Conservation (phyloP, 2,329 filamentous ascomycete species). For the Diaporthe caulivora region DNA sequence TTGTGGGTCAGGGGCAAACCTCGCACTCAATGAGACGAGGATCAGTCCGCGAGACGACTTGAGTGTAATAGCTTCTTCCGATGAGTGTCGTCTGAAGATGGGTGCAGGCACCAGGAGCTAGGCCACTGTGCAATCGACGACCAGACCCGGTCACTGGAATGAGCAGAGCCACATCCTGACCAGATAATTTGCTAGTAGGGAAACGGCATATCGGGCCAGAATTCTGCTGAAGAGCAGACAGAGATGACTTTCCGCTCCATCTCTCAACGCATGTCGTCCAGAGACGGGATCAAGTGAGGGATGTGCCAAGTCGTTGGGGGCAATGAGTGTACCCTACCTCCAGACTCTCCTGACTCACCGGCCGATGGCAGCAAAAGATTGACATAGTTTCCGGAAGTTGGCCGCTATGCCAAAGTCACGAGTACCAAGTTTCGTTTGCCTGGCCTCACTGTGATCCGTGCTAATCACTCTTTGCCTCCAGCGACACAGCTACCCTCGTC, state of each 20-base stretch:
- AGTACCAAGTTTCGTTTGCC: slow-evolving; percentile 7
- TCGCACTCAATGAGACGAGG: slow-evolving; percentile 13
- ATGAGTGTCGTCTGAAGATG: slow-evolving; percentile 2
- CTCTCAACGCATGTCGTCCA: slow-evolving; percentile 11
- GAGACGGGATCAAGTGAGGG: slow-evolving; percentile 4
- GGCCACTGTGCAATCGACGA: not conserved
- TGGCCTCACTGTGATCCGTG: slow-evolving; percentile 14
- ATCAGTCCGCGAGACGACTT: slow-evolving; percentile 8
- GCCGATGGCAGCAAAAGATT: not conserved
- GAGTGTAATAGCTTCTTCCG: slow-evolving; percentile 17
- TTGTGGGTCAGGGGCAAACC: slow-evolving; percentile 3
- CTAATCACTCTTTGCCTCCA: not conserved
- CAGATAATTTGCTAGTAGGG: not conserved
- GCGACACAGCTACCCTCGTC: not conserved
- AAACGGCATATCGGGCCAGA: slow-evolving; percentile 15
- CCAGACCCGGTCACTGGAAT: not conserved
- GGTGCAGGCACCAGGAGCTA: not conserved
- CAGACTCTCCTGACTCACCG: slow-evolving; percentile 18
- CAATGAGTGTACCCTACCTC: not conserved
- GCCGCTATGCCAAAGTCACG: slow-evolving; percentile 1
- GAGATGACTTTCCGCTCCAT: slow-evolving; percentile 7
- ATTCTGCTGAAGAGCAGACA: slow-evolving; percentile 14
- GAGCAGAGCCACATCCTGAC: not conserved
- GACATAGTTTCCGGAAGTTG: not conserved
- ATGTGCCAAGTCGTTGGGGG: slow-evolving; percentile 11